Percentiles rank a stretch among this genome's conserved stretches.
Conservation (phyloP, 805 yeast genomes). For the Starmerella vaccinii region DNA sequence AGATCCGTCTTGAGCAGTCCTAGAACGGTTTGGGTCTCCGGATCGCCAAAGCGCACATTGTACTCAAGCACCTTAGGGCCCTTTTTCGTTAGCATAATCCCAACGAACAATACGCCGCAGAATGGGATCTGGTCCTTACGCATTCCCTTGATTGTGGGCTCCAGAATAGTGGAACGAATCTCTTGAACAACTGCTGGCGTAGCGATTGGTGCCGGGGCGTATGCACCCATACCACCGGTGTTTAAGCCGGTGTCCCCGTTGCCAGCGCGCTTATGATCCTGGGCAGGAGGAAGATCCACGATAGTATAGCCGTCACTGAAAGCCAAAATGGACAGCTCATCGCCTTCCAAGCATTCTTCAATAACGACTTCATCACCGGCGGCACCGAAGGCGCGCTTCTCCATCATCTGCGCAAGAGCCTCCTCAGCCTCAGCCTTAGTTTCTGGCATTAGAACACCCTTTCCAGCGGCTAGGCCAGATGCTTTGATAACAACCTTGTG, state of each 20-base stretch:
- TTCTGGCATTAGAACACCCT: conserved; percentile 91
- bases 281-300: conserved; percentile 90
- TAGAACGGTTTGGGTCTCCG: conserved; percentile 94
- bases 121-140: conserved; percentile 90
- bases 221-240: conserved; percentile 99
- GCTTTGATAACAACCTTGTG: conserved; percentile 89
- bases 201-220: conserved; percentile 95
- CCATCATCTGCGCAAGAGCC: conserved; percentile 83
- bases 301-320: conserved; percentile 88
- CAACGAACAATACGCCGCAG: conserved; percentile 92
- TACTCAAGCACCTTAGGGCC: conserved; percentile 96
- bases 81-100: conserved; percentile 74
- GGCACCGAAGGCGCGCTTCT: conserved; percentile 72
- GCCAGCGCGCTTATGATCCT: conserved; percentile 93
- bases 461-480: conserved; percentile 96
- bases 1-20: conserved; percentile 87
- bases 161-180: conserved; percentile 65
- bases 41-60: conserved; percentile 97
- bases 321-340: conserved; percentile 87
- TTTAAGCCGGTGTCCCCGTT: conserved; percentile 89
- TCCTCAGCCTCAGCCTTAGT: conserved; percentile 71
- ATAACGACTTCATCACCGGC: conserved; percentile 95
- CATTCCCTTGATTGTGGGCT: conserved; percentile 93
- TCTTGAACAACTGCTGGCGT: conserved; percentile 59
- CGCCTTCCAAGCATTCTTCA: conserved; percentile 94